Percentiles rank a stretch among this genome's conserved stretches.
phyloP scores from a whole-genome alignment of 2,329 filamentous ascomycete species.

The Colletotrichum eremochloae region DNA sequence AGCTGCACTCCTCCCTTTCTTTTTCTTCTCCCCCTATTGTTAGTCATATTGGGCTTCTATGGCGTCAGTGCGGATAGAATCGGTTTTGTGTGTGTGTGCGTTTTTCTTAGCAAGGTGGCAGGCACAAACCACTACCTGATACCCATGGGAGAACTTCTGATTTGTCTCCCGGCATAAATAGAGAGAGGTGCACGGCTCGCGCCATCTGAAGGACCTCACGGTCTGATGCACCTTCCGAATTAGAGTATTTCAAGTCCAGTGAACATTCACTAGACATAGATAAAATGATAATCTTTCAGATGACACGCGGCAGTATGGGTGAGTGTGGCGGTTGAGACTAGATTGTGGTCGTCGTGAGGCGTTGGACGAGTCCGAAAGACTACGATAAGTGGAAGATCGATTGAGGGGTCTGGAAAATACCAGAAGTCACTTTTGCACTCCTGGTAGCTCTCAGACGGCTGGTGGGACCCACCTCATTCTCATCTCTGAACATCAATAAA shows the following conservation, averaged over 20 bases:
- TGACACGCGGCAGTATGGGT: not conserved
- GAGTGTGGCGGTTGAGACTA: conserved; percentile 2
- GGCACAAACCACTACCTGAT: conserved; percentile 6
- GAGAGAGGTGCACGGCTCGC: conserved; percentile 10
- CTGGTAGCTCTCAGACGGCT: conserved; percentile 2
- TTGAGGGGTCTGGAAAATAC: conserved; percentile 22
- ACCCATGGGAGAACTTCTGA: conserved; percentile 22
- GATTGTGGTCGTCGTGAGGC: not conserved
- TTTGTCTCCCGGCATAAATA: not conserved
- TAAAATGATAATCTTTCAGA: not conserved
- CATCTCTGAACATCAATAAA: conserved; percentile 6
- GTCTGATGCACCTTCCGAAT: not conserved
- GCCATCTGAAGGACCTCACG: not conserved
- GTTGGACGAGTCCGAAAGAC: not conserved
- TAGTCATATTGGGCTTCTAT: conserved; percentile 9
- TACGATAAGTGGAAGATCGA: not conserved
- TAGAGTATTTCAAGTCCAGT: conserved; percentile 4
- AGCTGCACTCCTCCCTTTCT: conserved; percentile 1
- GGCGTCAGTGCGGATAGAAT: conserved; percentile 28
- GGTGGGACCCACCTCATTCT: conserved; percentile 28
- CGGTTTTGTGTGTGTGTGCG: not conserved
- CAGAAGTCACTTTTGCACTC: conserved; percentile 14
- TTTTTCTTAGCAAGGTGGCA: not conserved
- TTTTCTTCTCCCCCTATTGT: not conserved
- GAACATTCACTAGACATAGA: not conserved